phyloP scores from a whole-genome alignment of 805 yeast genomes.

The Kuraishia borneana region DNA sequence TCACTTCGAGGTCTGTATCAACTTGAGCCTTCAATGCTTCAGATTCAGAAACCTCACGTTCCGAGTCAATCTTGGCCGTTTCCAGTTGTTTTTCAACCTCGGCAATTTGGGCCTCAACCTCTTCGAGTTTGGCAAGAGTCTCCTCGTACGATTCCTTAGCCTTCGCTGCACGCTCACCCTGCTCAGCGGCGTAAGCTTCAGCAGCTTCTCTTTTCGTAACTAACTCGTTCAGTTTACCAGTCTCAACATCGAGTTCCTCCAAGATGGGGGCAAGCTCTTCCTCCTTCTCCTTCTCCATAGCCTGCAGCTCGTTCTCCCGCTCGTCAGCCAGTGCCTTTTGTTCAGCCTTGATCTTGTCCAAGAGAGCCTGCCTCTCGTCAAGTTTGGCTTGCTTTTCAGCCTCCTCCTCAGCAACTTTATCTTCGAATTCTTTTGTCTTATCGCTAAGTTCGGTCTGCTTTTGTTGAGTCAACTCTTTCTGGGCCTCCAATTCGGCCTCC shows the following conservation, averaged over 20 bases:
- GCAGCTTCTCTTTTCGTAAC: conserved; percentile 36
- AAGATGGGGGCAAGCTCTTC: conserved; percentile 42
- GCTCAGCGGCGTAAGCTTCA: conserved; percentile 31
- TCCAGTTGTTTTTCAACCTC: conserved; percentile 27
- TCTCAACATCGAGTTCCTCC: conserved; percentile 39
- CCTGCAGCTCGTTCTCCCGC: conserved; percentile 33
- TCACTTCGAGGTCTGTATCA: conserved; percentile 16
- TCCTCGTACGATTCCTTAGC: conserved; percentile 29
- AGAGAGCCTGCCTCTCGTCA: conserved; percentile 28
- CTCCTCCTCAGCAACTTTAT: conserved; percentile 26
- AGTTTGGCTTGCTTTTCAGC: conserved; percentile 28
- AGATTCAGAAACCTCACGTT: conserved; percentile 15
- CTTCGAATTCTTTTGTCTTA: conserved; percentile 29
- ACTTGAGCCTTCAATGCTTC: conserved; percentile 12
- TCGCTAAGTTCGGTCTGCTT: conserved; percentile 27
- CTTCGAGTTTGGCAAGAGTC: conserved; percentile 30
- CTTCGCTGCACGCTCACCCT: conserved; percentile 31
- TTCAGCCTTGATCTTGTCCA: conserved; percentile 28
- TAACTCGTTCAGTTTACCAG: conserved; percentile 35
- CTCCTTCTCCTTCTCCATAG: conserved; percentile 40
- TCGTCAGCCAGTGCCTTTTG: conserved; percentile 31
- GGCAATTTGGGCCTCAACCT: conserved; percentile 28
- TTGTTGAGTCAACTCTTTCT: conserved; percentile 27
- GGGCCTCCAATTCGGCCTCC: conserved; percentile 32
- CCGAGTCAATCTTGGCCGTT: conserved; percentile 15